Base-by-base conservation (phyloP, 305 asterid species). In the Solanum hybrid region DNA sequence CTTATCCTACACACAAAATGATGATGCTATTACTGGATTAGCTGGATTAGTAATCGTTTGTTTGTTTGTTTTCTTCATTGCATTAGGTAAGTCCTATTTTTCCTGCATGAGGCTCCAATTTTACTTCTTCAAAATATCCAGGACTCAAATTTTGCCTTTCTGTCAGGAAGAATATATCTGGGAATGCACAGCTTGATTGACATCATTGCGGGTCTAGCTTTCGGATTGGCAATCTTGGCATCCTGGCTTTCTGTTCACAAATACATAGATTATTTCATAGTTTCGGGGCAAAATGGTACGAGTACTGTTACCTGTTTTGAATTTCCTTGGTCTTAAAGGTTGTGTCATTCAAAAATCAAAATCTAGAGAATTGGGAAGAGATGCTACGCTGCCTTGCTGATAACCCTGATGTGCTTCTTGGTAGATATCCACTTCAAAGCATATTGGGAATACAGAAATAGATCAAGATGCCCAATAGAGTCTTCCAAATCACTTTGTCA, bases 151-250 rank as follows among this genome's bases (percentile, higher is more conserved):
- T 84, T 37, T 73, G 86, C 81, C 89, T 89, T 17, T 85, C 72
- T 90, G 88, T 34, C 87, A 97, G 99, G 98, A 90, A 94, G 99
- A 94, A 92, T 97, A 78, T 97, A 97, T 94, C 97, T 96, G n/a
- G 99, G 99, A 85, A 97, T 96, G 99, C 99, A 96, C 93, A 96
- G 99, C 93, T 91, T 93, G 94, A 91, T 96, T 26, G 99, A 96
- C 82, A 93, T 96, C 75, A 89, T 96, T 89, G 96, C 94, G 32
- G 99, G 98, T 88, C 94, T 97, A 87, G 92, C 85, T 89, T 90
- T 96, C 86, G 99, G 99, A 84, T 81, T 95, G 86, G 94, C 94
- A 80, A 92, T 96, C 93, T 92, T 97, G 89, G 93, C 95, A 88
- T 29, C 94, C 34, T 97, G 99, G 99, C 95, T 97, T 80, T 92